These are phyloP conservation scores for Murraya paniculata DNA, from an alignment of 345 rosid species.

Conservation along the genomic window DNA sequence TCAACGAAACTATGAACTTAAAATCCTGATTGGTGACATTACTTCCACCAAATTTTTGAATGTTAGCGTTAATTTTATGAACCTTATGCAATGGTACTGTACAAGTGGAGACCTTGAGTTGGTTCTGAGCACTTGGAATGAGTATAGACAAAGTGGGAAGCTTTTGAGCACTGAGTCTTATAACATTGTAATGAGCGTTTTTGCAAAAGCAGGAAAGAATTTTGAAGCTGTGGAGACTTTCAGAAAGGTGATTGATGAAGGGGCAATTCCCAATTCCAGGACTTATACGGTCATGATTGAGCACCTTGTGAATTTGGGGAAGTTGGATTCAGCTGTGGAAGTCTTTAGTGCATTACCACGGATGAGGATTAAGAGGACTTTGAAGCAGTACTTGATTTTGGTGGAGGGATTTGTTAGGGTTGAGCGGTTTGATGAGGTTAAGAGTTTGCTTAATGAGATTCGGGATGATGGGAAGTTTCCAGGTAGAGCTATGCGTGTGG, in stretches of 20 bases:
- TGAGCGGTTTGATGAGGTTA: conserved; percentile 49
- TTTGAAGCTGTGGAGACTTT: conserved; percentile 54
- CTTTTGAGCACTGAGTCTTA: conserved; percentile 62
- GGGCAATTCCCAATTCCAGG: conserved; percentile 79
- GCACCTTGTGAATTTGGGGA: conserved; percentile 57
- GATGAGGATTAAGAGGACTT: conserved; percentile 78
- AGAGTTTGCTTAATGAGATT: conserved; percentile 63
- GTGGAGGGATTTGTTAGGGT: conserved; percentile 49
- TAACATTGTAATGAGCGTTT: conserved; percentile 61
- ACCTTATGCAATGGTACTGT: conserved; percentile 65
- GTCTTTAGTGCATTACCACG: conserved; percentile 58
- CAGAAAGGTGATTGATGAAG: conserved; percentile 54
- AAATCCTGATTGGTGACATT: conserved; percentile 44
- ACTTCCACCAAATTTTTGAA: conserved; percentile 43
- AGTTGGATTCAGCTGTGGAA: conserved; percentile 62
- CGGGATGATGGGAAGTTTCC: conserved; percentile 64
- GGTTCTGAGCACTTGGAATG: conserved; percentile 58
- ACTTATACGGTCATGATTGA: conserved; percentile 75
- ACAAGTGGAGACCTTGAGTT: conserved; percentile 50
- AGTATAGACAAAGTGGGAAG: conserved; percentile 41
- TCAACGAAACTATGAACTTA: conserved; percentile 43
- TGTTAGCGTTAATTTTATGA: conserved; percentile 60
- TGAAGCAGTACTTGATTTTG: conserved; percentile 59
- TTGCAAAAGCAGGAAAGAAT: conserved; percentile 38
- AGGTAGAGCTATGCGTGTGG: conserved; percentile 46